Conservation (phyloP, 2,329 filamentous ascomycete genomes). For the Ophiognomonia clavigignenti-juglandacearum region DNA sequence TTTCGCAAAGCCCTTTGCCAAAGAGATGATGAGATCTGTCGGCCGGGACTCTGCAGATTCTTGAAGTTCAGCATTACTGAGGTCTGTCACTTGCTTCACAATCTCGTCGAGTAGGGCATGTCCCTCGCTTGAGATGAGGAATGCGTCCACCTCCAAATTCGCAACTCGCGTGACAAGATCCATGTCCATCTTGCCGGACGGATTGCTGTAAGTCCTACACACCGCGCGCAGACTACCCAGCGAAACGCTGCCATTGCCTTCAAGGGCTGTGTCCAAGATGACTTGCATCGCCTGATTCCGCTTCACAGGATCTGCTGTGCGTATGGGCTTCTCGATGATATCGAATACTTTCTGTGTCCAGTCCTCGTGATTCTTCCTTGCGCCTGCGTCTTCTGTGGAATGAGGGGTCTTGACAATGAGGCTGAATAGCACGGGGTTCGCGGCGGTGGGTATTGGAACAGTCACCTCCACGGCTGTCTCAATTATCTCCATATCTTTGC, state of each 20-base stretch:
- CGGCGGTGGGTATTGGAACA: constrained; percentile 28
- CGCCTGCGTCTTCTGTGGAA: constrained; percentile 31
- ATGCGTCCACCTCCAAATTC: constrained; percentile 42
- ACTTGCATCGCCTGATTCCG: constrained; percentile 23
- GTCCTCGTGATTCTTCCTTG: constrained; percentile 31
- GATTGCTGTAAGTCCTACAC: constrained; percentile 38
- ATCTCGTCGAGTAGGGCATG: constrained; percentile 34
- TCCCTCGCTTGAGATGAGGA: constrained; percentile 34
- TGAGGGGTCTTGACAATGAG: constrained; percentile 30
- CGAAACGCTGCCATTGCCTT: constrained; percentile 28
- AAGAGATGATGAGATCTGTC: constrained; percentile 33
- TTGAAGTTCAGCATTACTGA: constrained; percentile 16
- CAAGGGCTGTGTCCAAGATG: constrained; percentile 29
- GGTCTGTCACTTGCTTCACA: constrained; percentile 29
- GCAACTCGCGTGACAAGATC: constrained; percentile 34
- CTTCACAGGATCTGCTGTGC: constrained; percentile 16
- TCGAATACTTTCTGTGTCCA: constrained; percentile 37
- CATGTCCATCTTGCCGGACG: constrained; percentile 34
- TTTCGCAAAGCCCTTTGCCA: constrained; percentile 39
- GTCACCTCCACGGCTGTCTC: constrained; percentile 36
- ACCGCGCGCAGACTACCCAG: constrained; percentile 35
- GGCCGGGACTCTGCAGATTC: constrained; percentile 5
- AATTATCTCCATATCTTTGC: constrained; percentile 36
- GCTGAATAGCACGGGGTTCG: constrained; percentile 41
- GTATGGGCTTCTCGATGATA: constrained; percentile 24